Base-by-base conservation (phyloP, 139 green algal species). In the Diplosphaera chodatii region DNA sequence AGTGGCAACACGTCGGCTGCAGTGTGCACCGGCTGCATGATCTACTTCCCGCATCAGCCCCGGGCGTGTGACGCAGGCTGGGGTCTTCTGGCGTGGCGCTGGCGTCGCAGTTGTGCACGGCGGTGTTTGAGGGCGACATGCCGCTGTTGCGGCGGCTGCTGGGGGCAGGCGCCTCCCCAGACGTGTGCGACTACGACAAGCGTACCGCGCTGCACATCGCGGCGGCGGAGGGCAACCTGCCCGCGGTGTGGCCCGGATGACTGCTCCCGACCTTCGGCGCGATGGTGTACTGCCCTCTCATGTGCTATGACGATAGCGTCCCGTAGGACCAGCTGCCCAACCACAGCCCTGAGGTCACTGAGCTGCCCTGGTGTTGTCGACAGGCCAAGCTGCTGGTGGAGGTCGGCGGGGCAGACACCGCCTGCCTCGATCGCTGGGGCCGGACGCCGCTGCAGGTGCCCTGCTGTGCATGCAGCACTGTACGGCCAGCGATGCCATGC, bases 121-220 rank as follows among this genome's bases (percentile, higher is more conserved):
- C 34, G 4, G 72, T 84, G 13, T 73, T 66, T 6, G 32, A 72
- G 2, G 74, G 78, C n/a, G 70, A 89, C 62, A 67, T 82, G 66
- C 64, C 71, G 1, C 63, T 77, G 34, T 73, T 91, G 56, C 40
- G 77, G 23, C 80, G 85, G 5, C 74, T 88, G 55, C 66, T 91
- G 33, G 41, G 33, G 15, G 82, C 82, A 4, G 83, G 80, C 1
- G 83, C 82, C 4, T 41, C 77, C 29, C 73, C 84, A 28, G 64
- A 90, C 62, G 56, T 76, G 3, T 72, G 68, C 1, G 85, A 91
- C 77, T 90, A 87, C 66, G 85, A 92, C 76, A 63, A 77, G 65
- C 80, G 87, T 64, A 84, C 73, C 25, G 72, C 87, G 4, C 78
- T 90, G 55, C 87, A 92, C 78, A 86, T 90, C 66, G 78, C 74